A percentile compares a stretch with the other conserved stretches of the same genome.
Conservation (phyloP, 192 early-diverging fungal species). For the Umbelopsis isabellina region DNA sequence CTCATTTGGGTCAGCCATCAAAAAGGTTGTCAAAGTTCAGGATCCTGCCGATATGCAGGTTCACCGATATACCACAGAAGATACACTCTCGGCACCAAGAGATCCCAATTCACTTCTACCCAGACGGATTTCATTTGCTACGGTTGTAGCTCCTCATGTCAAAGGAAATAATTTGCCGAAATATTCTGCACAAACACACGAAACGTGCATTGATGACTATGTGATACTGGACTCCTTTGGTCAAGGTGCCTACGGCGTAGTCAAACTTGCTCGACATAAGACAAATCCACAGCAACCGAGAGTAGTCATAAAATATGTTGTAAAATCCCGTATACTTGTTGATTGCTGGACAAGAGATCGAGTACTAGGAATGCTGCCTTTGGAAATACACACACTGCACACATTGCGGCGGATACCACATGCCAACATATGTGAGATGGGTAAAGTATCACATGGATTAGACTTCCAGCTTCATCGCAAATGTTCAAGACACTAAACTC, state of each 20-base stretch:
- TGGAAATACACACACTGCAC: constrained; percentile 77
- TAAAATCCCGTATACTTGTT: constrained; percentile 67
- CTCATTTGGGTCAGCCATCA: constrained; percentile 28
- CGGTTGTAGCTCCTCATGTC: constrained; percentile 6
- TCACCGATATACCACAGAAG: neutral
- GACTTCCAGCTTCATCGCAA: constrained; percentile 29
- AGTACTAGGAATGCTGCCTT: constrained; percentile 67
- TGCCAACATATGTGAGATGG: constrained; percentile 56
- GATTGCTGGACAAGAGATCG: constrained; percentile 73
- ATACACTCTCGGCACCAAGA: constrained; percentile 20
- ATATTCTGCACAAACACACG: constrained; percentile 52
- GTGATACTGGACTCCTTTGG: constrained; percentile 65
- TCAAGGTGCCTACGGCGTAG: constrained; percentile 73
- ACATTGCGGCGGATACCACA: constrained; percentile 58
- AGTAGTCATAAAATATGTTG: constrained; percentile 74
- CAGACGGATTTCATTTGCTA: constrained; percentile 10
- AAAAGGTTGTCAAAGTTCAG: constrained; percentile 26
- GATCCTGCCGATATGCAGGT: constrained; percentile 3
- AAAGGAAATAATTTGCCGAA: constrained; percentile 16
- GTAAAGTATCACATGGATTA: constrained; percentile 30
- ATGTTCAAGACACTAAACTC: neutral
- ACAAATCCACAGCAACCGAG: constrained; percentile 48
- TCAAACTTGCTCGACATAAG: constrained; percentile 59
- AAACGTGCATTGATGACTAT: constrained; percentile 59
- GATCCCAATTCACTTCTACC: neutral